Evolutionary conservation across 1,284 basidiomycete species (phyloP), one percentile per base, ranked within the genome.

Genomic region (Pseudomicrostroma phylloplanum): DNA sequence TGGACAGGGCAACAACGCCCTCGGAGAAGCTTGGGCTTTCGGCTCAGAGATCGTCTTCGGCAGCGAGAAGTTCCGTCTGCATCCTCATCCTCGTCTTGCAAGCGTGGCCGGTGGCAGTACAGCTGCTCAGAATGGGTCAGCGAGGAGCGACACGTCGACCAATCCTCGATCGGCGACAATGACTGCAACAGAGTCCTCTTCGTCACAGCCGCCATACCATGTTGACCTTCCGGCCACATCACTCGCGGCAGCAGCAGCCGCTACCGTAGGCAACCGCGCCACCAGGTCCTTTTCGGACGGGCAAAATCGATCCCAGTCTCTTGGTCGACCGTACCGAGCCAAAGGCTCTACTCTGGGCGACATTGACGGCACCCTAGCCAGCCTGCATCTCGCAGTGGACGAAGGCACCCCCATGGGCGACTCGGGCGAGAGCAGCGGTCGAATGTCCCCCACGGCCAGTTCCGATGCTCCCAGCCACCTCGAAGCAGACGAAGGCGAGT

Each of bases 41-140:
- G 70, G 72, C 15, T 67, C 70, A 21, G 72, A 72, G 60, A 74
- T 74, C 63, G 67, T 66, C 56, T 74, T 72, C 55, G 70, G 72
- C 0, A 63, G 61, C 42, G 53, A 64, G 49, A n/a, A 54, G 15
- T 64, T 64, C 54, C 62, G 54, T 25, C 23, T 62, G 9, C 62
- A 64, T 56, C 62, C 59, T 12, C 62, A 62, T 57, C 51, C 46
- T 43, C 60, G 40, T 19, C 41, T 42, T 1, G 30, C 13, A 36
- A 15, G 56, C 13, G 30, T 41, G 13, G n/a, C 43, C 7, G 17
- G 51, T 13, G 26, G 51, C 21, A 54, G 51, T 23, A 25, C 51
- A 17, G 51, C 51, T 26, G 51, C 21, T 25, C 17, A 54, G 13
- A 25, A 25, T 19, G 51, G 51, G 6, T 19, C 19, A 15, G 51